Evolutionary conservation across 306 rosid genomes (phyloP), one percentile per base, ranked within the genome.

Genomic region (Abrus precatorius): DNA sequence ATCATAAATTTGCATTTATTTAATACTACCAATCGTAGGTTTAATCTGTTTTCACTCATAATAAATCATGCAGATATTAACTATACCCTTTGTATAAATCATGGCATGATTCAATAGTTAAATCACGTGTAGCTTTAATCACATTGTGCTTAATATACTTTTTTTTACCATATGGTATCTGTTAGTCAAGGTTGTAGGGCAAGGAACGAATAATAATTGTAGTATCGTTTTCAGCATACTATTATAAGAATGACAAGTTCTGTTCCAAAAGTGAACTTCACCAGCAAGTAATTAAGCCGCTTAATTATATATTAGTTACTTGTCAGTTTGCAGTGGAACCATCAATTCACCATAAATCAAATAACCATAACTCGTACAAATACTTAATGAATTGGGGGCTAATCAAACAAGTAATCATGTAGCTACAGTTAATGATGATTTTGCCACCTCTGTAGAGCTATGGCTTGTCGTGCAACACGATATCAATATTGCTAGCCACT

Each of bases 141-240:
- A 30, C 48, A 57, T 45, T 0, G 27, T 29, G 53, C 41, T 20
- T 48, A 48, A 48, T 33, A 49, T 61, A 61, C n/a, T 5, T 50
- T 52, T 0, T 48, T 69, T 5, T 50, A 8, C 40, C 1, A 0
- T 13, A 29, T 13, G 64, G 68, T 60, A 13, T 49, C 9, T 0
- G 14, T 36, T 54, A 54, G 28, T 54, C 5, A 14, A 53, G 48
- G 14, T 29, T 32, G 54, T 66, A 41, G 72, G 40, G 5, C 33
- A 33, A 49, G 28, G 80, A 41, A 47, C 32, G 43, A 27, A 73
- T 56, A 56, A 74, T 41, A 41, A 40, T 72, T 34, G 50, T 5
- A 33, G 1, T 4, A 76, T 38, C 45, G 1, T 48, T 63, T 20
- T 49, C 32, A 65, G 3, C 65, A 20, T 50, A 1, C 33, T 13